Percentiles rank a stretch among this genome's conserved stretches.
phyloP scores from a whole-genome alignment of 768 basidiomycete species.

The Russula dissimulans region DNA sequence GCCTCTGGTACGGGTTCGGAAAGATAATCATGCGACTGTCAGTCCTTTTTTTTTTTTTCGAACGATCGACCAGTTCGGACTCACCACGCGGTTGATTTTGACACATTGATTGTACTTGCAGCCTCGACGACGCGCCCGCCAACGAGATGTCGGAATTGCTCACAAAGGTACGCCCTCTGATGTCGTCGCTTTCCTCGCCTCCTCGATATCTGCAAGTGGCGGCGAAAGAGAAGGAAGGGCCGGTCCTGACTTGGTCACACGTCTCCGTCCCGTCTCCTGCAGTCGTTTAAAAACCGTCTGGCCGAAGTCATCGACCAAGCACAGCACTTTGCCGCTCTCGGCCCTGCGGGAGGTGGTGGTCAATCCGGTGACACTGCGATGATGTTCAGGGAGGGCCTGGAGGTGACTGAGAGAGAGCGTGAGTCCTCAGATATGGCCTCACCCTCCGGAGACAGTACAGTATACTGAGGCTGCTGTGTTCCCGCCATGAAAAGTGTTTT shows the following conservation, averaged over 20 bases:
- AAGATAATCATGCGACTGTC: constrained; percentile 79
- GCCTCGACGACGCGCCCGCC: constrained; percentile 68
- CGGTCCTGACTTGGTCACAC: too few relatives aligned
- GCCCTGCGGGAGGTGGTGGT: constrained; percentile 44
- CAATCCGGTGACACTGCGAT: constrained; percentile 52
- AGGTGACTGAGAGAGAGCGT: constrained; percentile 89
- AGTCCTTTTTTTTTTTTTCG: constrained; percentile 19
- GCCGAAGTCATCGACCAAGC: constrained; percentile 81
- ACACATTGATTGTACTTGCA: constrained; percentile 25
- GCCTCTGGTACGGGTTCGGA: constrained; percentile 90
- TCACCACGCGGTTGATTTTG: background rate
- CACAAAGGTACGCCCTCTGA: constrained; percentile 37
- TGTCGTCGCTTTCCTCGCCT: too few relatives aligned
- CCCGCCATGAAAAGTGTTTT: constrained; percentile 53
- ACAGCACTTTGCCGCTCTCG: constrained; percentile 74
- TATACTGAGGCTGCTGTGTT: too few relatives aligned
- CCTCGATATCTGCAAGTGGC: too few relatives aligned
- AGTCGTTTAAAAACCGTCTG: constrained; percentile 73
- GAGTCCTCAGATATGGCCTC: constrained; percentile 27
- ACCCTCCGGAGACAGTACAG: too few relatives aligned
- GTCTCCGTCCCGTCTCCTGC: background rate
- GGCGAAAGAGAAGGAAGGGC: too few relatives aligned
- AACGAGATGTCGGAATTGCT: constrained; percentile 64
- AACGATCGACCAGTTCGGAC: background rate
- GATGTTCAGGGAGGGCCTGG: constrained; percentile 82